Evolutionary conservation across 139 green algal genomes (phyloP).

Genomic region (Protoeuglena noctilucae): DNA sequence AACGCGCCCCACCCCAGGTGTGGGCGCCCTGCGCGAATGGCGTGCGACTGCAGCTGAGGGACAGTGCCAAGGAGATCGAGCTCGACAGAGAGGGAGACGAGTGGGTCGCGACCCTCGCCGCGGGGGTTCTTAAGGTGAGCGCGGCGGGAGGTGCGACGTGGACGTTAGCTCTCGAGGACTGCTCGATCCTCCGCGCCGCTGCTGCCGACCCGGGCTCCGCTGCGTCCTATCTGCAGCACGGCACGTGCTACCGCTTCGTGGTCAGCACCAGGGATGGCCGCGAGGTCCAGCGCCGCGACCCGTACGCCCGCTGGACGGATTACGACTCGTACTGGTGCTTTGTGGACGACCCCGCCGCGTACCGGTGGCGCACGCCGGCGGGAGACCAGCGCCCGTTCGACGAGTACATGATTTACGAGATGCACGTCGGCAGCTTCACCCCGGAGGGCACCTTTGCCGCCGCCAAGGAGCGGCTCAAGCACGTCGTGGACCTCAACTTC

Average conservation of each 20-base stretch:
- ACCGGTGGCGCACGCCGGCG: slow-evolving; percentile 4
- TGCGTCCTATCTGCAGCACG: too few species aligned
- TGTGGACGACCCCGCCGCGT: slow-evolving; percentile 18
- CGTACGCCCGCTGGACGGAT: slow-evolving; percentile 23
- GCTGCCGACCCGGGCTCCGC: too few species aligned
- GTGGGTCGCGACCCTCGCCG: slow-evolving; percentile 3
- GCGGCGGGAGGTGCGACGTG: slow-evolving; percentile 8
- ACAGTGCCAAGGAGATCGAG: slow-evolving; percentile 6
- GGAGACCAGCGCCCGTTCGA: slow-evolving; percentile 13
- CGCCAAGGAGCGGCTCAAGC: slow-evolving; percentile 15
- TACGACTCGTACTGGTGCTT: slow-evolving; percentile 24
- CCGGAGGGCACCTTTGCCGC: slow-evolving; percentile 28
- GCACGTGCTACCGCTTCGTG: too few species aligned
- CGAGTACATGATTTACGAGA: slow-evolving; percentile 46
- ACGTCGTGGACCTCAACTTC: slow-evolving; percentile 24
- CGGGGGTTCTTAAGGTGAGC: slow-evolving; percentile 3
- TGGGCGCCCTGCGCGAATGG: slow-evolving; percentile 20
- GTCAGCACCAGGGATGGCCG: slow-evolving; percentile 11
- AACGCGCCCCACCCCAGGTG: too few species aligned
- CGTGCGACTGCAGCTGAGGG: slow-evolving; percentile 13
- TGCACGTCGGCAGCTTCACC: slow-evolving; percentile 48
- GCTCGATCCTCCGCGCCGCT: too few species aligned
- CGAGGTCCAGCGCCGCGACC: slow-evolving; percentile 15
- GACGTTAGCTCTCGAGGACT: background rate
- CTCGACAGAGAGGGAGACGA: slow-evolving; percentile 9